Evolutionary conservation across 2,329 filamentous ascomycete species (phyloP).

Genomic region (Cladobotryum mycophilum): DNA sequence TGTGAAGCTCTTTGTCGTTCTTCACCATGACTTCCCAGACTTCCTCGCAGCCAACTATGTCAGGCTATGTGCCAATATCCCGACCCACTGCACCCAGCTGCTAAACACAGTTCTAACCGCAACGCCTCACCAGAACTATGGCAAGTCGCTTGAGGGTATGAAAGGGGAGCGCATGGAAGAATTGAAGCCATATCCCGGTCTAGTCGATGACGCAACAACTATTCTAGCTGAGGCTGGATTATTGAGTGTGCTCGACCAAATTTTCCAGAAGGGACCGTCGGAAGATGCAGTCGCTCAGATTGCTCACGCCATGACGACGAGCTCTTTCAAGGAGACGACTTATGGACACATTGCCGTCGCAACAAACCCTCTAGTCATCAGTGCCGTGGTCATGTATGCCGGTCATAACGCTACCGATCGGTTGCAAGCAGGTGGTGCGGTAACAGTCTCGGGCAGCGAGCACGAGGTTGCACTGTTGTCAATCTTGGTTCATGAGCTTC

Average conservation of each 20-base stretch:
- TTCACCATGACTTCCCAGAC: constrained; percentile 92
- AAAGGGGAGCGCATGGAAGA: constrained; percentile 75
- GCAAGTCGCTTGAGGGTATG: constrained; percentile 64
- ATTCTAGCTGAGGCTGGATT: constrained; percentile 50
- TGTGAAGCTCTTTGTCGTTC: constrained; percentile 72
- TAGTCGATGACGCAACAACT: constrained; percentile 56
- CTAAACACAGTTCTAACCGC: constrained; percentile 84
- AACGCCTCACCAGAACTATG: constrained; percentile 59
- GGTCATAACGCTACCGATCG: constrained; percentile 64
- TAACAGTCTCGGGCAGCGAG: constrained; percentile 37
- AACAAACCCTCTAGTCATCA: constrained; percentile 65
- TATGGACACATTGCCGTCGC: constrained; percentile 61
- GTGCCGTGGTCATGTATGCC: constrained; percentile 78
- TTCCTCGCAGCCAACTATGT: constrained; percentile 86
- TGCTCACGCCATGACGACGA: constrained; percentile 62
- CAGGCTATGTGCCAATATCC: constrained; percentile 72
- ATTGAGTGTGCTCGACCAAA: constrained; percentile 52
- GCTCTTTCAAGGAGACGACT: constrained; percentile 51
- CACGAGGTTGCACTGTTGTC: constrained; percentile 65
- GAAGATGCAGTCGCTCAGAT: constrained; percentile 73
- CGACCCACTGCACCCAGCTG: constrained; percentile 77
- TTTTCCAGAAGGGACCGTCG: constrained; percentile 54
- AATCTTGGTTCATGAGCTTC: constrained; percentile 67
- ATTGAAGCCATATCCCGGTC: constrained; percentile 59
- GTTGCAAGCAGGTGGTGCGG: constrained; percentile 51